Base-by-base conservation (phyloP, 129 eudicot genomes). In the Artemisia tridentata region DNA sequence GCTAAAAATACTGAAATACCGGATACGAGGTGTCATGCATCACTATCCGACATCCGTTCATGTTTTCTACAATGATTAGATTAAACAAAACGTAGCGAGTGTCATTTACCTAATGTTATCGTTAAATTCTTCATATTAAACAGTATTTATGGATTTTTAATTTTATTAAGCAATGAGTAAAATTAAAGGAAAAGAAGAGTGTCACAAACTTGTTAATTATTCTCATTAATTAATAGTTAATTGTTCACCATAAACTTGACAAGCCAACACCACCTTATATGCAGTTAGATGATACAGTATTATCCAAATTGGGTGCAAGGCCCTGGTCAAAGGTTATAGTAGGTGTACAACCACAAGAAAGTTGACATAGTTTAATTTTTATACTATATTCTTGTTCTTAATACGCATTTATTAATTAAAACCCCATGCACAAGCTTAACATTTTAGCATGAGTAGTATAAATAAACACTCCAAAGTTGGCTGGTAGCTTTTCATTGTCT, bases 401-500 rank as follows among this genome's bases (percentile, higher is more conserved):
- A 72, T 27, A 43, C 3, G 80, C 66, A 65, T 51, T 66, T 7
- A 53, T 61, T 10, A 48, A 25, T 73, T 68, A 75, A 86, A 80
- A 72, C 73, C 83, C 85, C 81, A 81, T 81, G 88, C 78, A 74
- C 73, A 63, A 52, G 45, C 72, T 43, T 38, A 38, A 38, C 45
- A 38, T 38, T 38, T 47, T 10, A 27, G 13, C 53, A 9, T 72
- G 49, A 73, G 20, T 52, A 67, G 46, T 21, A 47, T 77, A 71
- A 38, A 78, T 75, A 72, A 41, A 70, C 16, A 81, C 75, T 68
- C 23, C 58, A 69, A 63, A 71, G 25, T 67, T 78, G 77, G 86
- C 80, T 69, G 88, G 84, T 88, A 61, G 87, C 81, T 81, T 76
- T 77, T 83, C 90, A 75, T 82, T 87, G 63, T 88, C 90, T 81